Conservation (phyloP, 2,329 filamentous ascomycete species). For the Helicocarpus griseus region DNA sequence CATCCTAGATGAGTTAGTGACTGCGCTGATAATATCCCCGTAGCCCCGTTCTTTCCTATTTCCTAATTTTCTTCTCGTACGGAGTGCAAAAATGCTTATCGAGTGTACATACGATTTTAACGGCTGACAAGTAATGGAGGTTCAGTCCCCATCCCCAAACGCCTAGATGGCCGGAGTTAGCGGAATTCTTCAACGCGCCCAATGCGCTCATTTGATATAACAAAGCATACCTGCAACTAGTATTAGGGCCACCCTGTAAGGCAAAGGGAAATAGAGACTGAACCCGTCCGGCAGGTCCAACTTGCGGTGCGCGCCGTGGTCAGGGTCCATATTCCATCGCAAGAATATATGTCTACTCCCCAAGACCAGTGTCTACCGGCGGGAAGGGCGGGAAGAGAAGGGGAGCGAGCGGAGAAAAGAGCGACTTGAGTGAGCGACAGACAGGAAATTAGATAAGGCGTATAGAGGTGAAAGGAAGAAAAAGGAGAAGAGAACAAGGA, state of each 20-base stretch:
- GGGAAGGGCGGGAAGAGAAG: not conserved
- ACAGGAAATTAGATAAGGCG: not conserved
- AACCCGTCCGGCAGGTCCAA: conserved; percentile 59
- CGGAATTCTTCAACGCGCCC: not conserved
- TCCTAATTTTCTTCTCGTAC: not conserved
- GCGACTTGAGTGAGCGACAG: not conserved
- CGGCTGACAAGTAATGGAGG: conserved; percentile 70
- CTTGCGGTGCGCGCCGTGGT: conserved; percentile 24
- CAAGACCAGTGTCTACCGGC: not conserved
- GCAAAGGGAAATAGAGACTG: conserved; percentile 76
- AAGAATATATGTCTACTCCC: not conserved
- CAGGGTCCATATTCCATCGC: conserved; percentile 31
- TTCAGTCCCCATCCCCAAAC: conserved; percentile 95
- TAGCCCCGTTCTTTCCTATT: not conserved
- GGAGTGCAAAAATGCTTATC: not conserved
- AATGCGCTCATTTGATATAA: not conserved
- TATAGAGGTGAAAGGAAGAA: not conserved
- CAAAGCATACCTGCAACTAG: conserved; percentile 62
- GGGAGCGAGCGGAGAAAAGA: not conserved
- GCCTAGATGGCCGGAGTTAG: conserved; percentile 41
- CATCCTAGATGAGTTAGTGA: conserved; percentile 47
- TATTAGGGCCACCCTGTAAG: conserved; percentile 80
- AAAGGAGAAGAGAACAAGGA: too few species aligned
- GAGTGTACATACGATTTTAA: conserved; percentile 57
- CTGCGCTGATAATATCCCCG: too few species aligned